These are phyloP conservation scores for Magnusiomyces paraingens DNA, from an alignment of 1,139 yeast genomes.

Conservation along the genomic window DNA sequence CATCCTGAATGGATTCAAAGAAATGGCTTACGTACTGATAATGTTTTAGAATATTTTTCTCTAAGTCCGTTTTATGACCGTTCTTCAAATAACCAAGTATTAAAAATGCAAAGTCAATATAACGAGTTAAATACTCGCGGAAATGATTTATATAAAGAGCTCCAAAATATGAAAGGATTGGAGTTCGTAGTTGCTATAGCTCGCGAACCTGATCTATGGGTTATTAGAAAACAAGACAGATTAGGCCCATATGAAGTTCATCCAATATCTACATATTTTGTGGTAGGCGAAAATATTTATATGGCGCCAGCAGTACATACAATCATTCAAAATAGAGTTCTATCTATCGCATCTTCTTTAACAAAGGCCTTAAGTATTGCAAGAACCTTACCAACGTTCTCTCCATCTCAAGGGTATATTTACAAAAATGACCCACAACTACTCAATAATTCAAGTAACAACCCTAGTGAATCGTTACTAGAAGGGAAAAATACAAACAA, in stretches of 20 bases:
- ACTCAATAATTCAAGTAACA: constrained; percentile 3
- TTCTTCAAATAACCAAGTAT: constrained; percentile 86
- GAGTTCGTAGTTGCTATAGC: constrained; percentile 73
- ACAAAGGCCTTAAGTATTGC: constrained; percentile 32
- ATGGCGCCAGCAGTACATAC: constrained; percentile 71
- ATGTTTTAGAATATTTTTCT: constrained; percentile 86
- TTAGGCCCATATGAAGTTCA: constrained; percentile 45
- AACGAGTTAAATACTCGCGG: constrained; percentile 34
- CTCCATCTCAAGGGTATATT: constrained; percentile 34
- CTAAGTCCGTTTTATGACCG: constrained; percentile 94
- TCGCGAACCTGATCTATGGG: constrained; percentile 90
- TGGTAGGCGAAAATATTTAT: constrained; percentile 86
- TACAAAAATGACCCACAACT: constrained; percentile 19
- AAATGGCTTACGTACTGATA: constrained; percentile 72
- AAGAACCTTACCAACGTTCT: constrained; percentile 29
- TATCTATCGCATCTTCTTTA: constrained; percentile 32
- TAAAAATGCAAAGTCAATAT: constrained; percentile 93
- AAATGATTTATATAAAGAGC: constrained; percentile 41
- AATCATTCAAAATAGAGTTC: constrained; percentile 49
- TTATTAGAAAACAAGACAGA: constrained; percentile 74
- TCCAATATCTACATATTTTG: constrained; percentile 68
- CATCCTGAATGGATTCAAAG: constrained; percentile 96
- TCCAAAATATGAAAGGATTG: constrained; percentile 73
- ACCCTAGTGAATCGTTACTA: neutral
- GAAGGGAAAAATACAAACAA: constrained; percentile 8